Base-by-base conservation (phyloP, 257 asterid genomes). In the Hygrophila difformis region DNA sequence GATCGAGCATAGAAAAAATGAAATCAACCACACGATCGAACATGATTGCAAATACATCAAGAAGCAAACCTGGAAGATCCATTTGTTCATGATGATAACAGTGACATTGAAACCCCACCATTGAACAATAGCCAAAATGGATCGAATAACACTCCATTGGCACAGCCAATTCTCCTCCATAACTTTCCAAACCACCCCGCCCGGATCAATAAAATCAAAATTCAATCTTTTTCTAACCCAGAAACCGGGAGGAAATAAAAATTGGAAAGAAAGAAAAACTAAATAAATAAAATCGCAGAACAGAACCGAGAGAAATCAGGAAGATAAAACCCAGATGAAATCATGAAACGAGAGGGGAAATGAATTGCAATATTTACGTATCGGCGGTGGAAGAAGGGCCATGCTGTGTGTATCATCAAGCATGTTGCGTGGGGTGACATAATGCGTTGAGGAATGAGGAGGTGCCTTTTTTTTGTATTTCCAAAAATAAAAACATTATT, bases 41-140 rank as follows among this genome's bases (percentile, higher is more conserved):
- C 13, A 14, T 8, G 29, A 44, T 28, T 36, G 17, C 26, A 35
- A 20, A 19, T 17, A 6, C 40, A 23, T 26, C 31, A 26, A 35
- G 59, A 62, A 51, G 18, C 53, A 20, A 39, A 83, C 94, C 94
- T 83, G 94, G 55, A 83, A 83, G 80, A 83, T 83, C 94, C 94
- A 83, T 63, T 83, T 83, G 66, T 83, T 83, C 74, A 77, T 72
- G 72, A 83, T 83, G 59, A 83, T 80, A 14, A 83, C 94, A 47
- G 87, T 76, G 56, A 83, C 94, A 70, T 83, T 83, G 74, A 83
- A 83, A 51, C 71, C 79, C 94, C 94, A 83, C 94, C 94, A 83
- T 48, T 83, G 94, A 44, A 79, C 6, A 49, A 83, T 80, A 13
- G 94, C 92, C 44, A 76, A 47, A 1, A 79, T 12, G 64, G 94